Base-by-base conservation (phyloP, 306 rosid genomes). In the Medicago ruthenica region DNA sequence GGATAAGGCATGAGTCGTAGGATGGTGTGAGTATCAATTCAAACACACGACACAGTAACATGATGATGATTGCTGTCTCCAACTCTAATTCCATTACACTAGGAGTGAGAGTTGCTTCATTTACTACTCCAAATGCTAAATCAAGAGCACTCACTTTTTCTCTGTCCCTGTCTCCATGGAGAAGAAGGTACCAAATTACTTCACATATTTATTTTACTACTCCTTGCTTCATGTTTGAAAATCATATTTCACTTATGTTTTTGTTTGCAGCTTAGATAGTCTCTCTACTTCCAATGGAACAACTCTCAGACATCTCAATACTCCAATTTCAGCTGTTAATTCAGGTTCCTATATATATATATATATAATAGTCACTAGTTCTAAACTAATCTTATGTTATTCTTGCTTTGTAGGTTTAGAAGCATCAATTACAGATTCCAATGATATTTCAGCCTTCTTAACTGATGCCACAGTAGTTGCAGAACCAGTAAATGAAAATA, bases 381-480 rank as follows among this genome's bases (percentile, higher is more conserved):
- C 54, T 63, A 7, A 24, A 71, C 57, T 78, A 39, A 22, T 73
- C 14, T 70, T 6, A 44, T 57, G n/a, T 27, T 76, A 11, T 76
- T 20, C 37, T 34, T 45, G 44, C 27, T 1, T 80, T 82, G 81
- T 81, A 93, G 98, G 96, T 75, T 76, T 89, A 31, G 96, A 87
- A 82, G 96, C 93, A 79, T 88, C 92, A 51, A 83, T 87, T 74
- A 75, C 88, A 66, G 92, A 85, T 79, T 67, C 89, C 27, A 76
- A 81, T 16, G 86, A 77, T 7, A 77, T 59, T 73, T 62, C 85
- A 42, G 21, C 76, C 31, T 15, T 71, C 17, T 82, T 91, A 76
- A 75, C 80, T 70, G 79, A 89, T 71, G 86, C 83, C 68, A 67
- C 74, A 69, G 75, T 93, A 70, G 86, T 84, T 66, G 78, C 86